Evolutionary conservation across 768 basidiomycete genomes (phyloP), one percentile per base, ranked within the genome.

Genomic region (Coprinopsis cinerea): DNA sequence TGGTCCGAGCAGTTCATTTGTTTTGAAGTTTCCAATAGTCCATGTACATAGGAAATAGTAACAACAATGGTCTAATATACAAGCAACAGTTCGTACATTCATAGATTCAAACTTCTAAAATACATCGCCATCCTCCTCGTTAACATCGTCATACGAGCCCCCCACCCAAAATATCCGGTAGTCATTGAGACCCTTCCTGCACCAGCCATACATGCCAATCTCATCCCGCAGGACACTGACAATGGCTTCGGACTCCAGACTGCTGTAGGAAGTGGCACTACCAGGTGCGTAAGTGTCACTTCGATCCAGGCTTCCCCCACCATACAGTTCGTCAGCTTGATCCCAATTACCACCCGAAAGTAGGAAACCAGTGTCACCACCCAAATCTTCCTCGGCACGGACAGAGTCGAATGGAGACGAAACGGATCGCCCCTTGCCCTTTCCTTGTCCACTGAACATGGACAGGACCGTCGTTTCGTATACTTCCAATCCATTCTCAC

Each of bases 141-240:
- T 23, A 4, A 22, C 30, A 27, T 45, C 44, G 17, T 47, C 45
- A 47, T 47, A 52, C 20, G 67, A 68, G 18, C 86, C 86, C 0
- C 89, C 89, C 9, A 90, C 66, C 89, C 89, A 92, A 60, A 92
- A 82, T 11, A 92, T 77, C 18, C 89, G 71, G 77, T 82, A 92
- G 59, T 92, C 89, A 47, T 81, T 78, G 2, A 71, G 53, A 14
- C 83, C 88, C 59, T 83, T 88, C 56, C 79, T 67, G 65, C 81
- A 74, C 88, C 89, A 91, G 0, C 78, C 88, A 61, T 92, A 92
- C 4, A 85, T 65, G 4, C 89, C 89, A 50, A 83, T 73, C 49
- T 82, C 79, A 18, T 64, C 66, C 57, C 71, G 73, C 60, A 81
- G 59, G 57, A 67, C 62, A 23, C 66, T 68, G 1, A 64, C 50